Evolutionary conservation across 2,329 filamentous ascomycete genomes (phyloP).

Genomic region (Cyphellophora europaea): DNA sequence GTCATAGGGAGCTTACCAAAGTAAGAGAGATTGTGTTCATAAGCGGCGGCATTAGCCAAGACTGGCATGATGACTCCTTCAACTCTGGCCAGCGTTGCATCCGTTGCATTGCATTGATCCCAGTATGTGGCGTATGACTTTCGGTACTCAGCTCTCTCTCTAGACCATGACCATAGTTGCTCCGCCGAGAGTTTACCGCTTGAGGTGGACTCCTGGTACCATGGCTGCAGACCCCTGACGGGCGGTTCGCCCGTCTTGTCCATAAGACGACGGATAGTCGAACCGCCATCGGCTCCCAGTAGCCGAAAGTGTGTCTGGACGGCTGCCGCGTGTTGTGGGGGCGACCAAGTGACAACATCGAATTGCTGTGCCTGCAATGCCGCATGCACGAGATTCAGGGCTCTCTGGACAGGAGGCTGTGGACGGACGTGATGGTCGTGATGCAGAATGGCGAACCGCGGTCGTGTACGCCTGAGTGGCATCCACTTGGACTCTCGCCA

Average conservation of each 20-base stretch:
- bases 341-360: conserved; percentile 28
- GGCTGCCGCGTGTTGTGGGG: conserved; percentile 9
- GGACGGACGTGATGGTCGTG: conserved; percentile 8
- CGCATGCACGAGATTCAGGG: conserved; percentile 7
- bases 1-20: conserved; percentile 6
- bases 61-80: conserved; percentile 51
- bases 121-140: conserved; percentile 7
- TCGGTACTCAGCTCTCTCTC: conserved; percentile 3
- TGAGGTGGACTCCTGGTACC: conserved; percentile 3
- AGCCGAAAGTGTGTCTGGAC: conserved; percentile 17
- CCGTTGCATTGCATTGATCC: conserved; percentile 3
- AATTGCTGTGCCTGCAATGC: conserved; percentile 40
- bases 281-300: conserved; percentile 48
- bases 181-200: conserved; percentile 4
- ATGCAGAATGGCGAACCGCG: conserved; percentile 8
- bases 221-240: conserved; percentile 37
- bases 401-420: conserved; percentile 12
- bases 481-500: conserved; percentile 8
- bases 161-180: not conserved
- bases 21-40: conserved; percentile 9
- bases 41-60: conserved; percentile 41
- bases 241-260: conserved; percentile 48
- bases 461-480: conserved; percentile 3
- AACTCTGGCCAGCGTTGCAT: conserved; percentile 34
- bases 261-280: conserved; percentile 50